Conservation (phyloP, 805 yeast species). For the Barnettozyma sp. region DNA sequence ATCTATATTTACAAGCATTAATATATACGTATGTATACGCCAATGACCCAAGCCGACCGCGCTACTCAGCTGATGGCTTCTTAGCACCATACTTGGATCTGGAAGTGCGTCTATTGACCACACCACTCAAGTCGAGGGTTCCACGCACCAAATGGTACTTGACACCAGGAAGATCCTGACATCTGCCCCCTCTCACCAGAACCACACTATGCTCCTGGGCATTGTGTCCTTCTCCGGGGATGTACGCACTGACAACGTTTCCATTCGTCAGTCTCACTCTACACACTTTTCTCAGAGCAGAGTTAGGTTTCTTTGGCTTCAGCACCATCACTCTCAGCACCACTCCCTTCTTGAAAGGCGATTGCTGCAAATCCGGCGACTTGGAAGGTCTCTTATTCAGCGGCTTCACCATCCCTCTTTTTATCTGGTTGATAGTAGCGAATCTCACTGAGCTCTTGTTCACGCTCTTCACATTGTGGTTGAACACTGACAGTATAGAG, state of each 20-base stretch:
- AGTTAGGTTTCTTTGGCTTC: slow-evolving; percentile 97
- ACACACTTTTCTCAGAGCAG: slow-evolving; percentile 95
- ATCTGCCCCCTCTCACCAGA: slow-evolving; percentile 95
- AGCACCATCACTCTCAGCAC: slow-evolving; percentile 89
- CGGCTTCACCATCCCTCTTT: slow-evolving; percentile 57
- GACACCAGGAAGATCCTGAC: slow-evolving; percentile 97
- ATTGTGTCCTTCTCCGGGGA: slow-evolving; percentile 98
- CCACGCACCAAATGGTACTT: slow-evolving; percentile 93
- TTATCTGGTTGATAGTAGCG: slow-evolving; percentile 75
- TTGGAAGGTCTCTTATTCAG: slow-evolving; percentile 40
- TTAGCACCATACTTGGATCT: slow-evolving; percentile 94
- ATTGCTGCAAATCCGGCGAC: slow-evolving; percentile 76
- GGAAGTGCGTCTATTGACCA: slow-evolving; percentile 83
- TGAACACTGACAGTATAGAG: no score
- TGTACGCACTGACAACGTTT: slow-evolving; percentile 80
- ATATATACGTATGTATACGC: no score
- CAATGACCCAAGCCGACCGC: no score
- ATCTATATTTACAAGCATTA: slow-evolving; percentile 12
- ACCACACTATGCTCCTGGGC: slow-evolving; percentile 97
- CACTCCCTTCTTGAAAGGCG: slow-evolving; percentile 90
- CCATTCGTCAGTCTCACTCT: slow-evolving; percentile 92
- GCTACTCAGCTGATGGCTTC: slow-evolving; percentile 51
- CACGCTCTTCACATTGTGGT: no score
- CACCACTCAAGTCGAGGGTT: slow-evolving; percentile 87
- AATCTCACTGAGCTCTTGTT: slow-evolving; percentile 19